Base-by-base conservation (phyloP, 139 green algal species). In the Tetradesmus obliquus region DNA sequence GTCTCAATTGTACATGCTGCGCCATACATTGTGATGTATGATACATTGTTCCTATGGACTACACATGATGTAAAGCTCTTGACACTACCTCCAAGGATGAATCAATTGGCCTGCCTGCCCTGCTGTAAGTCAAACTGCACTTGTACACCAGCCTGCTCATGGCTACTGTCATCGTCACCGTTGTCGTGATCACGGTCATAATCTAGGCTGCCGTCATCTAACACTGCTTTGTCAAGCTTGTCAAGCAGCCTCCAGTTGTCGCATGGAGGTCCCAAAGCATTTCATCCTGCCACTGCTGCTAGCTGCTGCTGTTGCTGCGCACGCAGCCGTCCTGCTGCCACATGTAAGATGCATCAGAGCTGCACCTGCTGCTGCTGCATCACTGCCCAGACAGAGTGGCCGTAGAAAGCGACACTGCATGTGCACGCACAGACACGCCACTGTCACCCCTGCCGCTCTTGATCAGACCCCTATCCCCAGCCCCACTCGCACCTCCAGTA, bases 381-480 rank as follows among this genome's bases (percentile, higher is more conserved):
- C 7, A 83, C 79, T 83, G 32, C 19, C 53, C 81, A 58, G 85
- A 45, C 22, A 90, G 86, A 9, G 86, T 84, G 8, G 71, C 79
- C 2, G n/a, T 54, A 12, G 71, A 84, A 20, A 90, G 86, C 58
- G 55, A 54, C 3, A 90, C 86, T 83, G 86, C 86, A 71, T 90
- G 86, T 4, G 86, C 86, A 0, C 32, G 79, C 20, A 90, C 86
- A 20, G 66, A 76, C 66, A 24, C 66, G 66, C 66, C 66, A 24
- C 5, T 76, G 66, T 76, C 66, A 24, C 17, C 66, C 66, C 66
- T 76, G 66, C 66, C n/a, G 15, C 66, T 24, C 66, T 76, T 76
- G 66, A 76, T 76, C 17, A 76, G 2, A 0, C 66, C 66, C 66
- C 66, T n/a, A 19, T 76, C 66, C 2, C 85, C 85, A 20, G 24